Evolutionary conservation across 371 early-diverging fungal species (phyloP), one percentile per base, ranked within the genome.

Genomic region (Capillidium heterosporum): DNA sequence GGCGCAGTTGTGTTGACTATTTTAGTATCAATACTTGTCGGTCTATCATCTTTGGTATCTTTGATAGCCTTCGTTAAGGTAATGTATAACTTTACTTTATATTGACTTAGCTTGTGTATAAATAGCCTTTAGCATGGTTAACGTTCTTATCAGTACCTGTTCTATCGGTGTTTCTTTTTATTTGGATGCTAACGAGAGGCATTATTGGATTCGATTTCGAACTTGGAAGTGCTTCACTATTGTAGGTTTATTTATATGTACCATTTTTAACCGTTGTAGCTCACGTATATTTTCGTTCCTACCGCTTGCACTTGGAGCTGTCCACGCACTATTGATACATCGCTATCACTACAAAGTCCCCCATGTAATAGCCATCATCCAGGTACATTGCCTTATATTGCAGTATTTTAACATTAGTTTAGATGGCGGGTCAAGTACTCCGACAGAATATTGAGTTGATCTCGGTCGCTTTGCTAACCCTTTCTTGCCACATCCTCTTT

Each of bases 161-260:
- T 26, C 15, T 31, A 5, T 49, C 50, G 3, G 3, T 49, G 2
- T 10, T 49, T 11, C 24, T 49, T n/a, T 49, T 49, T 27, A n/a
- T 49, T 49, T 49, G 24, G 50, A 49, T 49, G 50, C 28, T 49
- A 17, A 49, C 50, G 11, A 24, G 50, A 13, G 50, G 50, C 5
- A 28, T 49, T 49, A 24, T 49, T 17, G 50, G 50, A 31, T 49
- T 49, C 50, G 31, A 31, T 31, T 49, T 28, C 28, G 28, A 49
- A 49, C 15, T 24, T 31, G 29, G 31, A 49, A 31, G 24, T 31
- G 11, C 50, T 26, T 24, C 24, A 15, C 28, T 31, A 35, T 13
- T 35, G 35, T 35, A 35, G 13, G 13, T 35, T 4, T 13, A 35
- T 7, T 35, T 35, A 7, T 35, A 7, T 13, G 35, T 4, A 35